Percentiles rank a stretch among this genome's conserved stretches.
Conservation (phyloP, 2,329 filamentous ascomycete genomes). For the Aspergillus luchuensis region DNA sequence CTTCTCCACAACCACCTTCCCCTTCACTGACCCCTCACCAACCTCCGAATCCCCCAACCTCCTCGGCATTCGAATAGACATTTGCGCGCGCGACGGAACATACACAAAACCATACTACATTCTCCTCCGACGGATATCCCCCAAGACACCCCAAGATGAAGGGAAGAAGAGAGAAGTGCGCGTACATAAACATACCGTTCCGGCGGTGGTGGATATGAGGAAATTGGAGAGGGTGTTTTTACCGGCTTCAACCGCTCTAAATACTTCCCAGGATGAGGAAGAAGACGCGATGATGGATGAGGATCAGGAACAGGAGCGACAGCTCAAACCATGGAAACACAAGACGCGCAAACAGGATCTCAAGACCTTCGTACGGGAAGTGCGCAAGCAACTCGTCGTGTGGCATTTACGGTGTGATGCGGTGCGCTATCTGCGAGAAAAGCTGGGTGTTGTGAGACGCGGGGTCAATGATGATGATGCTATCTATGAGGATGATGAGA, state of each 20-base stretch:
- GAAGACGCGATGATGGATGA: constrained; percentile 24
- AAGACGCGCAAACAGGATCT: constrained; percentile 38
- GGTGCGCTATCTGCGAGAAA: constrained; percentile 37
- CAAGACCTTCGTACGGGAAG: constrained; percentile 37
- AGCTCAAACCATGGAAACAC: constrained; percentile 24
- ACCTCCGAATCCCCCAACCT: constrained; percentile 31
- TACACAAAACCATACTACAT: constrained; percentile 49
- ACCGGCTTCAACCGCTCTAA: constrained; percentile 23
- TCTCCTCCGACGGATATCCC: constrained; percentile 36
- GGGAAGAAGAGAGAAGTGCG: constrained; percentile 28
- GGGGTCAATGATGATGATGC: constrained; percentile 10
- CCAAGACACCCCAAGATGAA: constrained; percentile 4
- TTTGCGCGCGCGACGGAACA: constrained; percentile 41
- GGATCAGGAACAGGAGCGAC: neutral
- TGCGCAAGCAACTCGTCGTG: constrained; percentile 44
- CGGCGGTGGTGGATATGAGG: constrained; percentile 45
- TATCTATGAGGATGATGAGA: constrained; percentile 20
- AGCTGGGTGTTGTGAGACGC: constrained; percentile 28
- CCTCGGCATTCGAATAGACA: constrained; percentile 46
- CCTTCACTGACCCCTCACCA: constrained; percentile 49
- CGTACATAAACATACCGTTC: constrained; percentile 50
- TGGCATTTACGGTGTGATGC: constrained; percentile 47
- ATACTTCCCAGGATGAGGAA: constrained; percentile 5
- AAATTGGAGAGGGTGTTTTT: constrained; percentile 38
- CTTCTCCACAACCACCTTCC: constrained; percentile 49